Conservation (phyloP, 1,284 basidiomycete genomes). For the Sanghuangporus weigelae region DNA sequence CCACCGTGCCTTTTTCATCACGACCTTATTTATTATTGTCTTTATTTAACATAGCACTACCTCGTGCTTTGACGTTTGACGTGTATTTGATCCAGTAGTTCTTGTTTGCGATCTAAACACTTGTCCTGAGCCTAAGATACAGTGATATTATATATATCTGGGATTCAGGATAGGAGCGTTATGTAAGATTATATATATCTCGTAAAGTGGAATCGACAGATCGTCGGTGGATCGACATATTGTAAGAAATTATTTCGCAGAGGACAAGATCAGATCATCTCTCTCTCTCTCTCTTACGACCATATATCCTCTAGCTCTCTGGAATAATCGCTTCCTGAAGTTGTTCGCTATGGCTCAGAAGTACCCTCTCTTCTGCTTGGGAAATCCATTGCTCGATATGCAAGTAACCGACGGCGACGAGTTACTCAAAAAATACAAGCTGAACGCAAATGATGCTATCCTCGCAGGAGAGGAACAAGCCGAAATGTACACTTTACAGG, state of each 20-base stretch:
- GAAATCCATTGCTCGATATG: constrained; percentile 88
- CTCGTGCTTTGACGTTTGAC: too few relatives aligned
- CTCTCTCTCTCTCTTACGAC: too few relatives aligned
- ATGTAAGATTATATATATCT: neutral
- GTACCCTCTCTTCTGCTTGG: constrained; percentile 71
- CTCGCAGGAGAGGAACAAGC: constrained; percentile 88
- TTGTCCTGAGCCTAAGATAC: too few relatives aligned
- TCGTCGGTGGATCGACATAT: neutral
- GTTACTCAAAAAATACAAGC: constrained; percentile 85
- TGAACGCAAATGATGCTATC: constrained; percentile 96
- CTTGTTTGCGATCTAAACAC: too few relatives aligned
- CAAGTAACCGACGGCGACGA: constrained; percentile 81
- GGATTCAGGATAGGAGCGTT: too few relatives aligned
- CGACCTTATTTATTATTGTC: too few relatives aligned
- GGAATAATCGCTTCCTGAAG: neutral
- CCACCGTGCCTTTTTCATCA: too few relatives aligned
- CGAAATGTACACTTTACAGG: constrained; percentile 55
- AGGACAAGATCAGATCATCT: neutral
- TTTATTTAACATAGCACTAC: too few relatives aligned
- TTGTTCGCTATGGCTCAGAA: constrained; percentile 23
- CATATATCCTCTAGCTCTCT: neutral
- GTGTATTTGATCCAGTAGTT: too few relatives aligned
- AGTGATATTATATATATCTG: too few relatives aligned
- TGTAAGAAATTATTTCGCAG: neutral
- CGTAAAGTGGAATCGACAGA: neutral